phyloP scores from a whole-genome alignment of 192 early-diverging fungal species.

The Linnemannia schmuckeri region DNA sequence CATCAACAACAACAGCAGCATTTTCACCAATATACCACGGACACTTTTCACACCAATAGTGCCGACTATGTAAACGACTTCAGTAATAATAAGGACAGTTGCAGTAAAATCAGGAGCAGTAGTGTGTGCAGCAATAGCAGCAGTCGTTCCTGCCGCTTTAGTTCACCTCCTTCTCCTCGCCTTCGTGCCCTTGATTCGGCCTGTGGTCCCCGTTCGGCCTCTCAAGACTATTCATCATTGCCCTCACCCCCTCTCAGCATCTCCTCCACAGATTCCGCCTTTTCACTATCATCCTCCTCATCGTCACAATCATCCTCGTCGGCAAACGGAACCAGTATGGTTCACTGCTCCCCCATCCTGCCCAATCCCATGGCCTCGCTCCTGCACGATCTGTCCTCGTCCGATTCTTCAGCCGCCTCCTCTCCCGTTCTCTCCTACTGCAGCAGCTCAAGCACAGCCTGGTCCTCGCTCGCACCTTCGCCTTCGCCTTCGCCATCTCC shows the following conservation, averaged over 20 bases:
- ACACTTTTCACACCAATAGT: neutral
- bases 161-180: constrained; percentile 49
- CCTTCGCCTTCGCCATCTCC: constrained; percentile 30
- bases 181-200: constrained; percentile 38
- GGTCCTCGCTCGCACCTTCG: constrained; percentile 7
- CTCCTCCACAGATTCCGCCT: constrained; percentile 44
- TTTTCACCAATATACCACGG: constrained; percentile 7
- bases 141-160: constrained; percentile 8
- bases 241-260: constrained; percentile 52
- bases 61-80: constrained; percentile 6
- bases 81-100: constrained; percentile 2
- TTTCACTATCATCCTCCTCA: constrained; percentile 42
- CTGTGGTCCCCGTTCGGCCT: constrained; percentile 29
- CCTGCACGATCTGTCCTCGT: constrained; percentile 25
- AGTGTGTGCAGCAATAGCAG: constrained; percentile 21
- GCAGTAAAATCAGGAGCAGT: constrained; percentile 4
- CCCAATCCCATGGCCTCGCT: constrained; percentile 31
- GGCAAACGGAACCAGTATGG: constrained; percentile 49
- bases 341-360: constrained; percentile 46
- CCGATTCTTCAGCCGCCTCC: constrained; percentile 24
- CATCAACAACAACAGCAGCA: constrained; percentile 21
- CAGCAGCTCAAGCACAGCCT: constrained; percentile 32
- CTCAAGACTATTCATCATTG: constrained; percentile 34
- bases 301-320: constrained; percentile 33
- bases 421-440: constrained; percentile 36